Conservation (phyloP, 306 rosid genomes). For the Castanospermum australe region DNA sequence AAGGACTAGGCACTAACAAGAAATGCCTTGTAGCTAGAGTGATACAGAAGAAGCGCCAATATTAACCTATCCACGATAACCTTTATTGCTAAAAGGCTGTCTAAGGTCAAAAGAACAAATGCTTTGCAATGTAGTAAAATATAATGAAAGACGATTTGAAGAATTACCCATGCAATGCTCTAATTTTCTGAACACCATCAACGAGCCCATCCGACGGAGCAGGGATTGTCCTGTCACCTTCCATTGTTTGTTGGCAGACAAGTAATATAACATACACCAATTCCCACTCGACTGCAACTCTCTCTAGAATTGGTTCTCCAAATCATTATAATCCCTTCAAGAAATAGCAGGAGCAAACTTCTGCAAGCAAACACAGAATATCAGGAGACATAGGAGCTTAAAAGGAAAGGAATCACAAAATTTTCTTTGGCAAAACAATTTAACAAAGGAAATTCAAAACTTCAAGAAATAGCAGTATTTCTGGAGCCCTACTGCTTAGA, state of each 20-base stretch:
- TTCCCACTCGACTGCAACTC: conserved; percentile 45
- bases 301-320: conserved; percentile 52
- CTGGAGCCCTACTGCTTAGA: not conserved
- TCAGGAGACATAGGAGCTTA: not conserved
- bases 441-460: not conserved
- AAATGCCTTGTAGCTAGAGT: conserved; percentile 11
- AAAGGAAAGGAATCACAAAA: conserved; percentile 10
- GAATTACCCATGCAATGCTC: conserved; percentile 73
- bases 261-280: conserved; percentile 49
- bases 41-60: not conserved
- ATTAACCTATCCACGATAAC: not conserved
- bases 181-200: conserved; percentile 55
- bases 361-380: conserved; percentile 24
- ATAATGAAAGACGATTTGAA: not conserved
- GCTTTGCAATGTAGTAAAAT: not conserved
- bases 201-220: conserved; percentile 43
- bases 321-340: conserved; percentile 61
- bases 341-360: conserved; percentile 30
- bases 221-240: conserved; percentile 51
- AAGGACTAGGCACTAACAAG: not conserved
- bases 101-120: conserved; percentile 19
- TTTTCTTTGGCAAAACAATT: not conserved
- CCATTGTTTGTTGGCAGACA: conserved; percentile 59
- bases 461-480: not conserved
- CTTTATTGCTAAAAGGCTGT: not conserved